phyloP scores from a whole-genome alignment of 768 basidiomycete genomes.

The Amanita pseudoporphyria region DNA sequence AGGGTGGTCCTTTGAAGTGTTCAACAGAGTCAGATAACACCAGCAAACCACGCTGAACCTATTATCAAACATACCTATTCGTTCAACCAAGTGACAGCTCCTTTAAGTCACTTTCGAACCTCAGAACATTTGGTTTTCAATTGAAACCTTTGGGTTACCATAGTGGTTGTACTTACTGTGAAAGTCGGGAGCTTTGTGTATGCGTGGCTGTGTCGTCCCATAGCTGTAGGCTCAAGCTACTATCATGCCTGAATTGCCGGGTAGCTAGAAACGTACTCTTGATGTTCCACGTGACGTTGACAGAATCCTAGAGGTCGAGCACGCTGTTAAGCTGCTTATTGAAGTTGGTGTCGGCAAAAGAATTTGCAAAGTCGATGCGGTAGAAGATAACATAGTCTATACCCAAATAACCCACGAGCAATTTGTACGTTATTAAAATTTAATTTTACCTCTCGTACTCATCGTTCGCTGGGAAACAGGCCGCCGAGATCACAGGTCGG shows the following conservation, averaged over 20 bases:
- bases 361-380: constrained; percentile 47
- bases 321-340: constrained; percentile 48
- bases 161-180: not conserved
- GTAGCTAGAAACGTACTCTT: constrained; percentile 16
- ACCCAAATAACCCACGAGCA: constrained; percentile 41
- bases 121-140: too few species aligned
- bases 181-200: not conserved
- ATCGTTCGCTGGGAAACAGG: constrained; percentile 26
- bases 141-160: constrained; percentile 1
- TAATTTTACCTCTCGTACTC: not conserved
- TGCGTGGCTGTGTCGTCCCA: constrained; percentile 3
- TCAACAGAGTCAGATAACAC: too few species aligned
- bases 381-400: constrained; percentile 56
- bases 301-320: constrained; percentile 49
- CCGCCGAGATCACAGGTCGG: constrained; percentile 40
- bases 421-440: constrained; percentile 42
- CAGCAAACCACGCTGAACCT: too few species aligned
- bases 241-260: constrained; percentile 50
- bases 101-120: too few species aligned
- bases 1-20: too few species aligned
- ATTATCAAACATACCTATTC: too few species aligned
- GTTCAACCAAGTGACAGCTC: too few species aligned
- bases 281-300: not conserved
- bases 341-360: constrained; percentile 40
- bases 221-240: not conserved